A percentile compares a stretch with the other conserved stretches of the same genome.
Evolutionary conservation across 2,329 filamentous ascomycete species (phyloP).

Genomic region (Hypomyces rosellus): DNA sequence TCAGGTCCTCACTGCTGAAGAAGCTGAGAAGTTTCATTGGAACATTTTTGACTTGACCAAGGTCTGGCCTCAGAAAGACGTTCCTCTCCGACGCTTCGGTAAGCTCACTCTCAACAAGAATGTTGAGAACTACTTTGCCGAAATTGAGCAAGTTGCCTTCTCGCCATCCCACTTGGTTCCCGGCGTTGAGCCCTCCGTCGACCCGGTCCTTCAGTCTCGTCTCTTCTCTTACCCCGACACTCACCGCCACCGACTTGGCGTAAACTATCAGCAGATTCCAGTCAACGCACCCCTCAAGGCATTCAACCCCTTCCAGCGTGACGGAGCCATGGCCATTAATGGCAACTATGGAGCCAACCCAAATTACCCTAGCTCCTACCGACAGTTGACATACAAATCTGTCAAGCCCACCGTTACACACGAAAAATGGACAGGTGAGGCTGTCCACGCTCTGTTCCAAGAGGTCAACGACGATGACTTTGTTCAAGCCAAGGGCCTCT

Average conservation of each 20-base stretch:
- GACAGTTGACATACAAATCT: conserved; percentile 36
- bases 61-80: conserved; percentile 58
- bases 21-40: conserved; percentile 54
- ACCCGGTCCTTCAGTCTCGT: conserved; percentile 55
- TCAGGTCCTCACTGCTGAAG: conserved; percentile 55
- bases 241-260: conserved; percentile 56
- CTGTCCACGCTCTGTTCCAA: conserved; percentile 37
- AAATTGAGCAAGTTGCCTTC: conserved; percentile 64
- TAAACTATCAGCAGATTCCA: conserved; percentile 59
- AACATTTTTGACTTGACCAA: conserved; percentile 66
- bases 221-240: conserved; percentile 58
- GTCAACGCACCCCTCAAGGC: conserved; percentile 51
- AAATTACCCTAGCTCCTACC: conserved; percentile 50
- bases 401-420: conserved; percentile 36
- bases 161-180: conserved; percentile 59
- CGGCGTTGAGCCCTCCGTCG: conserved; percentile 55
- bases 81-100: conserved; percentile 56
- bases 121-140: conserved; percentile 60
- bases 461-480: conserved; percentile 45
- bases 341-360: conserved; percentile 55
- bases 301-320: conserved; percentile 66
- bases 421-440: conserved; percentile 42
- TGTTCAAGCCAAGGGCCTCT: conserved; percentile 42
- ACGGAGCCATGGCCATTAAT: conserved; percentile 65
- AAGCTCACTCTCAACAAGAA: conserved; percentile 60